Conservation (phyloP, 2,329 filamentous ascomycete genomes). For the Volutella citrinella region DNA sequence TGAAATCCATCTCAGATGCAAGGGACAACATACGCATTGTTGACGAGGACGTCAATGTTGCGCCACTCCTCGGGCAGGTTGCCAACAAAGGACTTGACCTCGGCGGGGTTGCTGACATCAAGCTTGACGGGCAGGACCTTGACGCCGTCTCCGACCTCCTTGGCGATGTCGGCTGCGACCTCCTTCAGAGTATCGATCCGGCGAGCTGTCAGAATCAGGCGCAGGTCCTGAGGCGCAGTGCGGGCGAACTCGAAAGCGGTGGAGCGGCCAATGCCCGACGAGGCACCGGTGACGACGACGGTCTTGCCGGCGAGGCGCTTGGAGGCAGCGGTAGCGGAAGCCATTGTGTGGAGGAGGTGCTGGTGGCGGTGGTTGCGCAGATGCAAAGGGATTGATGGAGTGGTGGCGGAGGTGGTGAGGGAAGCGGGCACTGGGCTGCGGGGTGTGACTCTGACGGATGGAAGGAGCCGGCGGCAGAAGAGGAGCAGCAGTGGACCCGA, state of each 20-base stretch:
- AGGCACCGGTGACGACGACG: conserved; percentile 86
- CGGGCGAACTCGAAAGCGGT: conserved; percentile 91
- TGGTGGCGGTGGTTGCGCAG: no score
- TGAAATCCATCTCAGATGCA: background rate
- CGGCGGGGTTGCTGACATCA: conserved; percentile 78
- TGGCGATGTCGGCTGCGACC: conserved; percentile 71
- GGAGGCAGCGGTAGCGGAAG: conserved; percentile 64
- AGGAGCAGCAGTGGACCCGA: no score
- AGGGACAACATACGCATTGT: conserved; percentile 74
- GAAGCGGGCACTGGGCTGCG: no score
- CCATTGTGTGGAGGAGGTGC: no score
- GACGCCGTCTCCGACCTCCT: conserved; percentile 75
- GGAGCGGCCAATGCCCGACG: conserved; percentile 82
- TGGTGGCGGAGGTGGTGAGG: no score
- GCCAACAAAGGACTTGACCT: conserved; percentile 70
- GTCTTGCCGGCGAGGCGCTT: conserved; percentile 93
- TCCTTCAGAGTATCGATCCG: conserved; percentile 75
- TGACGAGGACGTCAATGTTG: conserved; percentile 85
- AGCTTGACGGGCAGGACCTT: conserved; percentile 80
- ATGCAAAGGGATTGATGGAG: no score
- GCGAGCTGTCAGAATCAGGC: conserved; percentile 85
- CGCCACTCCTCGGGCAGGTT: conserved; percentile 77
- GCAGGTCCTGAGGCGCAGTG: conserved; percentile 74
- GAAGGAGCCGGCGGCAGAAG: no score
- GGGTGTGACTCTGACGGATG: no score